Base-by-base conservation (phyloP, 1,139 yeast genomes). In the Yamadazyma oceani region DNA sequence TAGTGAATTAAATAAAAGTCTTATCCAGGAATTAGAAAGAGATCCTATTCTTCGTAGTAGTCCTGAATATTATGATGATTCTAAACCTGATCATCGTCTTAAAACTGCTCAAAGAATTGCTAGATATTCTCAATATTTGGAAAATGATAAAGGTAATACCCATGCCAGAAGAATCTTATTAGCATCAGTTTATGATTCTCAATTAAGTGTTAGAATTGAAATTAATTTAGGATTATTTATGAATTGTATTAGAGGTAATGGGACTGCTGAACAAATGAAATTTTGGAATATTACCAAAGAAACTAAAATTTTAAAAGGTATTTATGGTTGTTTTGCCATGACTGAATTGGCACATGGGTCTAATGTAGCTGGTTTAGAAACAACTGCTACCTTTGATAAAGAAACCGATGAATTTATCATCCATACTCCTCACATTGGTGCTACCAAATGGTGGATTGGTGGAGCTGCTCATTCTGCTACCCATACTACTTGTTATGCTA, bases 401-500 rank as follows among this genome's bases (percentile, higher is more conserved):
- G 67, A 64, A 21, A 73, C 73, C 22, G 88, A 86, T 53, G 79
- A 81, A 45, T 86, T 89, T 51, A 62, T 77, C 38, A 80, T 89
- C 49, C 80, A 86, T 59, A 89, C 97, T 17, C 97, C 97, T 6
- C 87, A 87, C 57, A 66, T 85, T 45, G 89, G 92, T 38, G 96
- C 96, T 27, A 87, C 96, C 42, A 89, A 89, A 64, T 89, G 96
- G 96, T 89, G 97, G 97, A 89, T 89, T 55, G 97, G 96, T 38
- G 97, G 97, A 56, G 96, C 96, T 37, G 96, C 96, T 5, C 95
- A 87, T 58, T 83, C 95, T 17, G 85, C 96, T 8, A 86, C 92
- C 34, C 96, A 89, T 63, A 70, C 88, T 17, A 78, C 85, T 26
- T 82, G 78, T 35, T 89, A 82, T 56, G 96, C 96, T 23, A 75